Evolutionary conservation across 108 stramenopile genomes (phyloP), one percentile per base, ranked within the genome.

Genomic region (Schizochytrium sp.): DNA sequence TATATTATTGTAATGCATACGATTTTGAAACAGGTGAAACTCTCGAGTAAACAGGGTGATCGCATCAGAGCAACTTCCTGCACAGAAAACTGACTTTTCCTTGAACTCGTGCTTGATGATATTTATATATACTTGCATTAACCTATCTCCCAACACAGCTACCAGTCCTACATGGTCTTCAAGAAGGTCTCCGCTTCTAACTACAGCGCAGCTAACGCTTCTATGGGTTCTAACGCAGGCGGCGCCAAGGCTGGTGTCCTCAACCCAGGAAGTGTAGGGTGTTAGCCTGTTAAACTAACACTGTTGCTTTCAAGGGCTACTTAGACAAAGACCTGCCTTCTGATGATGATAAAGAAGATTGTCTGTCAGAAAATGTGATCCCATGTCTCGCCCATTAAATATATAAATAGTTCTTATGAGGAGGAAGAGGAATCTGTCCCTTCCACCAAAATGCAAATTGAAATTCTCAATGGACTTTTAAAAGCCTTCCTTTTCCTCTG

Each of bases 161-260:
- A 83, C 76, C 76, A 83, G 76, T 55, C 76, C 15, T 83, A 83
- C 76, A 55, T 83, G 76, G 47, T 55, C 15, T 55, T 55, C 76
- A 83, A 83, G 76, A 55, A 83, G 53, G 76, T 83, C 8, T 53
- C 49, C n/a, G 28, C 28, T n/a, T 47, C 76, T 44, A 7, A 17
- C 5, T 49, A 55, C 76, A 53, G 28, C 47, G 40, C 28, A 40
- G 76, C 76, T 10, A n/a, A 47, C 12, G 4, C 28, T 40, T 53
- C 76, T 83, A 53, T 40, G 7, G 76, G 28, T 42, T 10, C 47
- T 28, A 40, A 40, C 47, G 47, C 45, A 47, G 47, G 50, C 47
- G 53, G 28, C 5, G 50, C 50, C 5, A n/a, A 53, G n/a, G 59
- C 19, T 42, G 76, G 76, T 53, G 5, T 7, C 17, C 28, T 83